A percentile compares a stretch with the other conserved stretches of the same genome.
phyloP scores from a whole-genome alignment of 2,329 filamentous ascomycete species.

The Alternaria panax region DNA sequence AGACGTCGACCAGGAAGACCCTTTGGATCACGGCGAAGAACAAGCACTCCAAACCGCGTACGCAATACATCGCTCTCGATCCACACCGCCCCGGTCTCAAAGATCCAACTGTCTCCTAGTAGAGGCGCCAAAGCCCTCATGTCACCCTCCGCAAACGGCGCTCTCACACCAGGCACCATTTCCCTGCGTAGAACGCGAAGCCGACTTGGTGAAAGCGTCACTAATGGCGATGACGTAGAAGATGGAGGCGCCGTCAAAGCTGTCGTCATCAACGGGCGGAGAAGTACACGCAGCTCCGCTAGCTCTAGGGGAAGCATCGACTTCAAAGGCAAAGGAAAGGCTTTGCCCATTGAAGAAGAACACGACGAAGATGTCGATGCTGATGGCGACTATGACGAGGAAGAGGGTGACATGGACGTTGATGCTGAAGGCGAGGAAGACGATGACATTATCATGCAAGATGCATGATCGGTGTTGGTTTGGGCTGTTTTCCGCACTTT shows the following conservation, averaged over 20 bases:
- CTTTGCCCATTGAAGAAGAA: constrained; percentile 38
- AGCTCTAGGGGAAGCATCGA: constrained; percentile 39
- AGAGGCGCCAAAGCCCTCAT: constrained; percentile 33
- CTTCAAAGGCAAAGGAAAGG: constrained; percentile 38
- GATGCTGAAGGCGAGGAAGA: constrained; percentile 35
- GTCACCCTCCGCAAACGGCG: constrained; percentile 43
- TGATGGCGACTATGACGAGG: constrained; percentile 16
- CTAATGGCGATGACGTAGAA: constrained; percentile 44
- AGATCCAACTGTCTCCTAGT: constrained; percentile 42
- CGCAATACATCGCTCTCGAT: constrained; percentile 36
- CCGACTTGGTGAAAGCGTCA: constrained; percentile 52
- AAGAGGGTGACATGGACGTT: constrained; percentile 19
- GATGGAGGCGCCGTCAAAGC: constrained; percentile 44
- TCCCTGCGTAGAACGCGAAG: constrained; percentile 52
- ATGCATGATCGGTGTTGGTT: constrained; percentile 3
- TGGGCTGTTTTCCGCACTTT: neutral
- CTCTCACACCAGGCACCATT: constrained; percentile 39
- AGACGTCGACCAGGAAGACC: constrained; percentile 48
- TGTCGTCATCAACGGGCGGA: constrained; percentile 30
- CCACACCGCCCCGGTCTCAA: constrained; percentile 42
- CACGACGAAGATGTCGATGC: constrained; percentile 39
- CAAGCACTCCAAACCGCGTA: constrained; percentile 44
- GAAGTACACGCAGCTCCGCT: constrained; percentile 42
- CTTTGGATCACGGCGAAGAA: constrained; percentile 49
- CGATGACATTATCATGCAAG: constrained; percentile 34